Conservation (phyloP, 2,329 filamentous ascomycete species). For the Microsporum ferrugineum region DNA sequence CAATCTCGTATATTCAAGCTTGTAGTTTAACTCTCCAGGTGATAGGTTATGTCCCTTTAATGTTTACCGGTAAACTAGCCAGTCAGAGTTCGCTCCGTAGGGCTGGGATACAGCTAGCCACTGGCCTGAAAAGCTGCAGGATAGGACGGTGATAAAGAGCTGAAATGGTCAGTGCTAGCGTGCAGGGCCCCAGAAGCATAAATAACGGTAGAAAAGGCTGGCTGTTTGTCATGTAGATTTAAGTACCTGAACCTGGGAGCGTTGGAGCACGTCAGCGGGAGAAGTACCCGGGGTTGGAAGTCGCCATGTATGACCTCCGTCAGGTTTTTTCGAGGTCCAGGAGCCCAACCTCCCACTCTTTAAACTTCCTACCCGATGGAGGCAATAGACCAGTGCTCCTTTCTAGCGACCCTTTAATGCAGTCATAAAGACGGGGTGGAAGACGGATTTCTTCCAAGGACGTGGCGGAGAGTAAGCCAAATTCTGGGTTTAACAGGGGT, state of each 20-base stretch:
- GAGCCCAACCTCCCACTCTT: conserved; percentile 45
- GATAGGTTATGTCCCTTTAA: not conserved
- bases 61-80: not conserved
- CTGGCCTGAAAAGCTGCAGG: not conserved
- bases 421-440: conserved; percentile 28
- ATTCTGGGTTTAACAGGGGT: conserved; percentile 26
- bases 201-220: not conserved
- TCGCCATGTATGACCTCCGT: not conserved
- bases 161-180: not conserved
- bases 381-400: conserved; percentile 38
- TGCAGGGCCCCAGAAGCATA: not conserved
- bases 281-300: not conserved
- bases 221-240: not conserved
- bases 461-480: conserved; percentile 29
- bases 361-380: conserved; percentile 39
- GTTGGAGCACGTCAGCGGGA: not conserved
- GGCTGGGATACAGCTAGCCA: not conserved
- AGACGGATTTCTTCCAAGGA: conserved; percentile 41
- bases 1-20: not conserved
- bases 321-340: conserved; percentile 29
- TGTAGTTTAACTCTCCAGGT: not conserved
- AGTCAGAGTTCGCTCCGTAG: not conserved
- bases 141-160: not conserved
- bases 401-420: conserved; percentile 27
- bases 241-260: conserved; percentile 27